Conservation (phyloP, 2,329 filamentous ascomycete species). For the Talaromyces sp. region DNA sequence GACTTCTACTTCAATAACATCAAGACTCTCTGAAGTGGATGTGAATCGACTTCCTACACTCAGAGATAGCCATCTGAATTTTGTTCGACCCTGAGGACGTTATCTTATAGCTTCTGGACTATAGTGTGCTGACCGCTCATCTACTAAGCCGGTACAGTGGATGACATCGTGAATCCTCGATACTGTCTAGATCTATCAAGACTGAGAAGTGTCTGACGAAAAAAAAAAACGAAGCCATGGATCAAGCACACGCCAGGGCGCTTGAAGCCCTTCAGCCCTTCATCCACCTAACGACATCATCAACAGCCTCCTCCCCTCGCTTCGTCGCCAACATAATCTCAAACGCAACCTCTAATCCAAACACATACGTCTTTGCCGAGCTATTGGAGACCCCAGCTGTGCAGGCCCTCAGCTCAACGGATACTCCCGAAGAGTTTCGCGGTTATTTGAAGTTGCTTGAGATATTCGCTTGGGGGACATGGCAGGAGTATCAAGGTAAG, state of each 20-base stretch:
- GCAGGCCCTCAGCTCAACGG: conserved; percentile 61
- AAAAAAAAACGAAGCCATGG: conserved; percentile 33
- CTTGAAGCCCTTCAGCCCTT: conserved; percentile 73
- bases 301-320: conserved; percentile 66
- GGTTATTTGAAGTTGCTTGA: conserved; percentile 69
- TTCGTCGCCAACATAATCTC: conserved; percentile 81
- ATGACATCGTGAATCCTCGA: neutral
- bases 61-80: neutral
- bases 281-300: conserved; percentile 80
- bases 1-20: neutral
- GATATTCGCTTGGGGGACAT: conserved; percentile 91
- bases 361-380: conserved; percentile 91
- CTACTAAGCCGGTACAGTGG: neutral
- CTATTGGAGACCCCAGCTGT: conserved; percentile 80
- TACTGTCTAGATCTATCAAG: neutral
- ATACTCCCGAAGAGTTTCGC: conserved; percentile 59
- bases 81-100: neutral
- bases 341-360: conserved; percentile 82
- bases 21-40: neutral
- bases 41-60: neutral
- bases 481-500: conserved; percentile 66
- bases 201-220: neutral
- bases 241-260: conserved; percentile 49
- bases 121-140: neutral
- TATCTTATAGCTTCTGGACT: neutral